Evolutionary conservation across 1,284 basidiomycete genomes (phyloP).

Genomic region (Sphagnurus paluster): DNA sequence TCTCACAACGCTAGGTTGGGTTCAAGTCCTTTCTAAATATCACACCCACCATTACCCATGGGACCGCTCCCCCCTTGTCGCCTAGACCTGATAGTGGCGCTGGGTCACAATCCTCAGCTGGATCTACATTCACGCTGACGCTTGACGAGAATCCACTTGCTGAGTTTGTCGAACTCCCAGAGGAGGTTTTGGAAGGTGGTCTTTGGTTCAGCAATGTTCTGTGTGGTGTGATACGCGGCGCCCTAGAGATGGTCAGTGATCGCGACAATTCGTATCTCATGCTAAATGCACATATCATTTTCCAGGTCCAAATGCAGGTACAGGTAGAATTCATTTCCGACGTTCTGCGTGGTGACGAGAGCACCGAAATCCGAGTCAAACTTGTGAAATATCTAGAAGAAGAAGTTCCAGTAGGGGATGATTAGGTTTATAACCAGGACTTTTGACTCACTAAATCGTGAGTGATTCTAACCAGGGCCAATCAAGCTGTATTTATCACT

Average conservation of each 20-base stretch:
- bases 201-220: slow-evolving; percentile 97
- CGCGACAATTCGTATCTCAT: neutral
- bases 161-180: slow-evolving; percentile 96
- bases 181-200: slow-evolving; percentile 89
- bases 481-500: no score
- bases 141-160: slow-evolving; percentile 96
- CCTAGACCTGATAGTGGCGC: slow-evolving; percentile 45
- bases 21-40: slow-evolving; percentile 99
- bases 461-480: neutral
- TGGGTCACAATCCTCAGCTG: slow-evolving; percentile 36
- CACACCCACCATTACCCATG: slow-evolving; percentile 80
- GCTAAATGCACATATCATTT: slow-evolving; percentile 11
- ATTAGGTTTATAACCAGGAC: slow-evolving; percentile 40
- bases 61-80: slow-evolving; percentile 46
- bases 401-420: slow-evolving; percentile 83
- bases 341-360: slow-evolving; percentile 89
- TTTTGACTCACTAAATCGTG: slow-evolving; percentile 1
- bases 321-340: slow-evolving; percentile 91
- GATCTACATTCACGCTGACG: slow-evolving; percentile 76
- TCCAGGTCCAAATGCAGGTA: slow-evolving; percentile 95
- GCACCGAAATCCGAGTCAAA: slow-evolving; percentile 90
- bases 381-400: slow-evolving; percentile 94
- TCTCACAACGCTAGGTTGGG: slow-evolving; percentile 82
- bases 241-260: slow-evolving; percentile 90
- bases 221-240: slow-evolving; percentile 91